A percentile compares a stretch with the other conserved stretches of the same genome.
phyloP scores from a whole-genome alignment of 345 rosid genomes.

The Brassica juncea region DNA sequence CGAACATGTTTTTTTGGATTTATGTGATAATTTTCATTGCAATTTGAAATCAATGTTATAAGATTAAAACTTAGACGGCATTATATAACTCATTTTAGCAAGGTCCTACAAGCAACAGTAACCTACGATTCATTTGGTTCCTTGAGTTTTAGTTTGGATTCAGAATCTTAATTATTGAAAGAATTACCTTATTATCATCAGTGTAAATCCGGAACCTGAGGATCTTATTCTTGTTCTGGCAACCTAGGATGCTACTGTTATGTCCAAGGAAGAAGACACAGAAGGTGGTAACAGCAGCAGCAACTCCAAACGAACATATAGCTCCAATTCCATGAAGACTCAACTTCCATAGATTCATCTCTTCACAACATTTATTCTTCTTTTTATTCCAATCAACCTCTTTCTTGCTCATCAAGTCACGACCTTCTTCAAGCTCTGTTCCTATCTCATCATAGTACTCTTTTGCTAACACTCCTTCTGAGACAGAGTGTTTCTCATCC shows the following conservation, averaged over 20 bases:
- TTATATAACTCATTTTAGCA: neutral
- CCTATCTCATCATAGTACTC: neutral
- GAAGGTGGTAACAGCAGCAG: slow-evolving; percentile 76
- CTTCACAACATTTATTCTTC: slow-evolving; percentile 47
- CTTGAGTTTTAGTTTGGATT: neutral
- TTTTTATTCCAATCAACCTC: slow-evolving; percentile 40
- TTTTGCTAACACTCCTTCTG: neutral
- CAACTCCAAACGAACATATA: slow-evolving; percentile 88
- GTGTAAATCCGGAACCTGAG: slow-evolving; percentile 68
- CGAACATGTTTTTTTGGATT: neutral
- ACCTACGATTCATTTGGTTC: neutral
- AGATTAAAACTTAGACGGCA: neutral
- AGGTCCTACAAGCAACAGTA: neutral
- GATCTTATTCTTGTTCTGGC: slow-evolving; percentile 41
- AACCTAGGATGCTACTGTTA: slow-evolving; percentile 49
- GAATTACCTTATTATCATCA: slow-evolving; percentile 73
- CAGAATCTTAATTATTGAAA: neutral
- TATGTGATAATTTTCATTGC: neutral
- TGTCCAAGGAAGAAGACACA: slow-evolving; percentile 66
- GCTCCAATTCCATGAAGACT: slow-evolving; percentile 87
- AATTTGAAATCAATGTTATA: neutral
- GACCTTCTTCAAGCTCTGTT: slow-evolving; percentile 13
- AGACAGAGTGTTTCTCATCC: neutral
- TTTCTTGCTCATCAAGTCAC: slow-evolving; percentile 26
- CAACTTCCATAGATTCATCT: slow-evolving; percentile 70